phyloP scores from a whole-genome alignment of 2,329 filamentous ascomycete species.

The Neonectria coccinea region DNA sequence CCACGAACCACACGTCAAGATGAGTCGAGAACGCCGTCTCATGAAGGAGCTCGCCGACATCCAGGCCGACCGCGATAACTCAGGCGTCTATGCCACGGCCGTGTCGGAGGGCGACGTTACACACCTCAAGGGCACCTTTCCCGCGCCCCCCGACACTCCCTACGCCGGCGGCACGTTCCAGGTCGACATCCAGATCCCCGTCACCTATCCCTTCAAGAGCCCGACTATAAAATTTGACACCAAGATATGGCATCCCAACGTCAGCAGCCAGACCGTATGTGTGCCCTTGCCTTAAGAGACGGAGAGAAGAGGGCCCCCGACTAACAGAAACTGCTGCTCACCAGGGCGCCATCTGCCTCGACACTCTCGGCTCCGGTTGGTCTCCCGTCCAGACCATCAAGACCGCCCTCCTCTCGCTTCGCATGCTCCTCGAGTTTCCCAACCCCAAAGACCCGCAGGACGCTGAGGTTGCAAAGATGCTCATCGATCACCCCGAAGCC shows the following conservation, averaged over 20 bases:
- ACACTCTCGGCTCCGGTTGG: constrained; percentile 91
- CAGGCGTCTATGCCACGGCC: constrained; percentile 78
- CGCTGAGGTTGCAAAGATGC: constrained; percentile 92
- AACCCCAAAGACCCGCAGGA: constrained; percentile 98
- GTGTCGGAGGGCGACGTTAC: constrained; percentile 77
- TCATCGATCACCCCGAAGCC: constrained; percentile 80
- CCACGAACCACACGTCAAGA: constrained; percentile 50
- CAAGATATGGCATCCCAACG: constrained; percentile 96
- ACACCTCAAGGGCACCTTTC: constrained; percentile 85
- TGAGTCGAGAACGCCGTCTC: constrained; percentile 69
- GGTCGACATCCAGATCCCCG: constrained; percentile 88
- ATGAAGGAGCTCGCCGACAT: constrained; percentile 84
- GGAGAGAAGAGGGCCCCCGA: constrained; percentile 3
- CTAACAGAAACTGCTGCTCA: constrained; percentile 28
- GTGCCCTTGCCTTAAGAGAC: neutral
- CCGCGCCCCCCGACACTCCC: constrained; percentile 89
- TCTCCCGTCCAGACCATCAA: constrained; percentile 97
- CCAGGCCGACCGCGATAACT: constrained; percentile 75
- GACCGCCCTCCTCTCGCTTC: constrained; percentile 90
- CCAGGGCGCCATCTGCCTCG: constrained; percentile 95
- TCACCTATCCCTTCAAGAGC: constrained; percentile 92
- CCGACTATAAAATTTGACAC: constrained; percentile 93
- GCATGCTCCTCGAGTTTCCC: constrained; percentile 91
- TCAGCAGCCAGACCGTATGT: constrained; percentile 91
- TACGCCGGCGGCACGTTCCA: constrained; percentile 88